These are phyloP conservation scores for Gracilaria caudata DNA, from an alignment of 23 red algal genomes.

Conservation along the genomic window DNA sequence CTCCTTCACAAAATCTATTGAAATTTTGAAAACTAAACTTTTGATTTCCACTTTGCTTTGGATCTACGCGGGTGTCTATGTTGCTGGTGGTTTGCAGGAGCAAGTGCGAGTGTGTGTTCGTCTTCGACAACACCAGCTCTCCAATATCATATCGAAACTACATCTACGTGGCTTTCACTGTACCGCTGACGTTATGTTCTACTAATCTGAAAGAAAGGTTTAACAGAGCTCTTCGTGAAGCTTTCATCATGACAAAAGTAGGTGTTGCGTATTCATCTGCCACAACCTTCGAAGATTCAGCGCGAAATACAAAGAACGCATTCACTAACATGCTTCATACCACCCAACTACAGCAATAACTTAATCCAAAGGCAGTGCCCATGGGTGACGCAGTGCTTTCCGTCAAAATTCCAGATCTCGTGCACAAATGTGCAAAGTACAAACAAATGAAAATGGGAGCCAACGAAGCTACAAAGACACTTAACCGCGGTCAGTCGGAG, in stretches of 20 bases:
- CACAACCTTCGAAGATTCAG: not conserved
- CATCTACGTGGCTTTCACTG: too few relatives aligned
- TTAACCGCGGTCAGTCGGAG: slow-evolving; percentile 93
- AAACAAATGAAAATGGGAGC: slow-evolving; percentile 97
- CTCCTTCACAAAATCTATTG: too few relatives aligned
- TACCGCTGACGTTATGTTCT: not conserved
- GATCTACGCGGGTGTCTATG: too few relatives aligned
- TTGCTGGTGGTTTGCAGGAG: too few relatives aligned
- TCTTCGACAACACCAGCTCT: too few relatives aligned
- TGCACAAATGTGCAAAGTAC: slow-evolving; percentile 93
- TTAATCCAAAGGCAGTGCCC: slow-evolving; percentile 91
- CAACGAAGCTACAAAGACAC: slow-evolving; percentile 96
- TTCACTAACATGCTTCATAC: not conserved
- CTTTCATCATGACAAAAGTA: slow-evolving; percentile 10
- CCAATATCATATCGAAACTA: not conserved
- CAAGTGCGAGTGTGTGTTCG: too few relatives aligned
- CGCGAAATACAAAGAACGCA: not conserved
- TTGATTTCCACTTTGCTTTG: too few relatives aligned
- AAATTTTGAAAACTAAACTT: too few relatives aligned
- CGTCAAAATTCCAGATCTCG: slow-evolving; percentile 94
- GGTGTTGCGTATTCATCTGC: not conserved
- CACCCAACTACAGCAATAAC: slow-evolving; percentile 9
- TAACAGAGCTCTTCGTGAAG: not conserved
- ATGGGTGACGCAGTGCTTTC: slow-evolving; percentile 84
- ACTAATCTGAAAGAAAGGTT: not conserved